Base-by-base conservation (phyloP, 1,139 yeast genomes). In the Yamadazyma sp. region DNA sequence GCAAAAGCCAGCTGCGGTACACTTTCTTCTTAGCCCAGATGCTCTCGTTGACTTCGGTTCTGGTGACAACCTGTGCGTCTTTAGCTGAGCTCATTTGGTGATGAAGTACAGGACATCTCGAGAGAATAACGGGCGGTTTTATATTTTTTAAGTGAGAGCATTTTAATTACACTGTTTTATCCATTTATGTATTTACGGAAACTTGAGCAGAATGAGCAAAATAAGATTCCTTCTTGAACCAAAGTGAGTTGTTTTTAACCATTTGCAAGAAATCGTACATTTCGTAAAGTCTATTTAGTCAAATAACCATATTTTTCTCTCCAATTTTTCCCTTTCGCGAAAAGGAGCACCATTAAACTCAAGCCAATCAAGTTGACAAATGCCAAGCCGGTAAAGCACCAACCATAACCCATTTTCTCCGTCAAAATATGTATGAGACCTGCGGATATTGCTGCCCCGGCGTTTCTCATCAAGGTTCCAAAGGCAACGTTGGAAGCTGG, bases 371-470 rank as follows among this genome's bases (percentile, higher is more conserved):
- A 26, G 42, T 73, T 67, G 27, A 71, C 55, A 5, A 75, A 45
- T 1, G 75, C 81, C 18, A 77, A 55, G 0, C 81, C 81, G 1
- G 81, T 75, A 46, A 78, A 78, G 43, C 81, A 76, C 82, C 82
- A 78, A 0, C 82, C 83, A 45, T 65, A 64, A 0, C 81, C 81
- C 75, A 78, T 76, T 38, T 50, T 54, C 6, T 54, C 40, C 8
- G 70, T 62, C 10, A 78, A 47, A 15, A 55, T 61, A 5, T 70
- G 66, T 17, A 78, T 64, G 2, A 76, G 58, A 0, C 68, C 77
- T 0, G 83, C 73, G 18, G 81, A 69, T 1, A 77, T 63, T 2
- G 82, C 81, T 1, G 85, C 84, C 0, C 79, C 78, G 7, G 69
- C 52, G 47, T 79, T 79, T 50, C 85, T 61, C 56, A 76, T 69